Evolutionary conservation across 768 basidiomycete genomes (phyloP), one percentile per base, ranked within the genome.

Genomic region (Panellus pusillus): DNA sequence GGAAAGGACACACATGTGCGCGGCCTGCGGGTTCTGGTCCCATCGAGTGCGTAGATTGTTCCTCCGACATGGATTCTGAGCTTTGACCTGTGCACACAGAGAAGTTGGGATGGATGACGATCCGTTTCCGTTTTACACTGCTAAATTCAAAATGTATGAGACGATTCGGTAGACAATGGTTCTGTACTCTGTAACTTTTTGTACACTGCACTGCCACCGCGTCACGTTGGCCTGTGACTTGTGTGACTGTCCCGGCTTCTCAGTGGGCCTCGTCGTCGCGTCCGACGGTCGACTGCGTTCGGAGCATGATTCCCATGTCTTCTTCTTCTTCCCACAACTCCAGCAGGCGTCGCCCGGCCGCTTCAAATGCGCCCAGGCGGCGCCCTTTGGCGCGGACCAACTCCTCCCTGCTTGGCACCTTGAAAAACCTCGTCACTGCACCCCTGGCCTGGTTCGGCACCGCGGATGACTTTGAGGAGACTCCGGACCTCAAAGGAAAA

Each of bases 1-100:
- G 97, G 97, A 6, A 98, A 98, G 67, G 97, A 99, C 70, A 98
- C 97, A 9, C 97, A 99, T 72, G 91, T 99, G 15, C 84, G 97
- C 12, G 95, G 96, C 4, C 70, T 98, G 37, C 84, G 79, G 32
- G 79, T 98, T n/a, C 82, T 93, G 49, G 93, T 0, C 90, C 93
- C 3, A 69, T 84, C 7, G 89, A 88, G 95, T 95, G 66, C 48
- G 68, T 65, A 44, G 9, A 17, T 18, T 45, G 29, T 19, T 38
- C 24, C 24, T 24, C 24, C 24, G n/a, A 48, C 45, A 14, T 41
- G 20, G 1, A 39, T 36, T 24, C 48, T 60, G 31, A 57, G 31
- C 27, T 28, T 49, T 38, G 57, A 20, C 13, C 20, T 15, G 13
- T 35, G 14, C 32, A 9, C 57, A 40, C 50, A 79, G 78, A 64